Percentiles rank a stretch among this genome's conserved stretches.
Conservation (phyloP, 1,284 basidiomycete species). For the Fomitopsis pinicola region DNA sequence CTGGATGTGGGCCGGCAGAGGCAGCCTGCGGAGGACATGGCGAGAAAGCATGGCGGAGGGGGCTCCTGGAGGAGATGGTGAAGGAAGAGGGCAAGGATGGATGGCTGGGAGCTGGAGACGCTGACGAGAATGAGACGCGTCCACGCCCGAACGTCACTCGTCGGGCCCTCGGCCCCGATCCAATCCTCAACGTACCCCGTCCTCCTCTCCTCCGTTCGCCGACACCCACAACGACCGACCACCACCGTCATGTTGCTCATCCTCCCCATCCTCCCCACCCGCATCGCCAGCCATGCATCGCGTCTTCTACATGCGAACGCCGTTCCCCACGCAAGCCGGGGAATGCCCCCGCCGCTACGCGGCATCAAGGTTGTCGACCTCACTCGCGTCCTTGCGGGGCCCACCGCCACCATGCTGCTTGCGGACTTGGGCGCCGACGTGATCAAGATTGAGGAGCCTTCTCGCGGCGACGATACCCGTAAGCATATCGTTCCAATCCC, state of each 20-base stretch:
- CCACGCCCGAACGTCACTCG: not conserved
- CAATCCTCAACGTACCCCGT: not conserved
- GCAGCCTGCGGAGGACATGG: slow-evolving; percentile 10
- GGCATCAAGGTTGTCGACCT: slow-evolving; percentile 56
- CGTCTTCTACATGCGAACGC: not conserved
- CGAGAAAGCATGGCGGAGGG: slow-evolving; percentile 7
- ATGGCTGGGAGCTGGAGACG: not conserved
- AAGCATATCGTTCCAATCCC: slow-evolving; percentile 19
- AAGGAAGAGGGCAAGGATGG: not conserved
- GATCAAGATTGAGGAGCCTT: slow-evolving; percentile 83
- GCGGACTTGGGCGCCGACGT: slow-evolving; percentile 90
- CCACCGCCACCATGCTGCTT: slow-evolving; percentile 84
- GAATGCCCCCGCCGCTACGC: slow-evolving; percentile 60
- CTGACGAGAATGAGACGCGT: not conserved
- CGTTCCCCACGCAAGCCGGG: slow-evolving; percentile 18
- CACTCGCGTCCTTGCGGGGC: slow-evolving; percentile 56
- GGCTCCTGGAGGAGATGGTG: slow-evolving; percentile 3
- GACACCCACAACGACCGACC: not conserved
- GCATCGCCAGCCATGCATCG: not conserved
- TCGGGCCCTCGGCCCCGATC: slow-evolving; percentile 5
- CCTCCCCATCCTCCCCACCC: not conserved
- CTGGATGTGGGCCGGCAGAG: not conserved
- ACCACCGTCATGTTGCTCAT: not conserved
- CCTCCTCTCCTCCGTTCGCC: not conserved
- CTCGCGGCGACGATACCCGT: slow-evolving; percentile 90